Conservation (phyloP, 192 early-diverging fungal species). For the Spizellomyces punctatus region DNA sequence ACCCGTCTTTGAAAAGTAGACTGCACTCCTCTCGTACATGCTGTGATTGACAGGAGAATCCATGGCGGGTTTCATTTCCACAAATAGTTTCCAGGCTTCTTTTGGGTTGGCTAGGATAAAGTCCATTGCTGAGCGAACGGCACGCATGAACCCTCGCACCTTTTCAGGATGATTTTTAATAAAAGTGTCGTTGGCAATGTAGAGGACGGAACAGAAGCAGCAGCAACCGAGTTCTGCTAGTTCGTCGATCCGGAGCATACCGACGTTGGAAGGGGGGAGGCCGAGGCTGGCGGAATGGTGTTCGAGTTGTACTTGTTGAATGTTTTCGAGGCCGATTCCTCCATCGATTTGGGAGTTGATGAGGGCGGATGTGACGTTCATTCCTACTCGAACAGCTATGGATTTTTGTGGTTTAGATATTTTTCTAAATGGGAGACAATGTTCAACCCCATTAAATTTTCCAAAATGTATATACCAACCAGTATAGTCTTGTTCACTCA, state of each 20-base stretch:
- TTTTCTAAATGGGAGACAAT: not conserved
- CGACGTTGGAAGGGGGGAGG: constrained; percentile 49
- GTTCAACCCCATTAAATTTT: not conserved
- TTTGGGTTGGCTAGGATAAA: constrained; percentile 56
- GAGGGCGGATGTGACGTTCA: constrained; percentile 67
- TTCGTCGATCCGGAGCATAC: constrained; percentile 69
- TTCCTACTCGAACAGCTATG: constrained; percentile 63
- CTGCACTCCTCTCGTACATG: constrained; percentile 64
- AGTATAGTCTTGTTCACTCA: constrained; percentile 42
- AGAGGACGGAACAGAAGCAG: constrained; percentile 59
- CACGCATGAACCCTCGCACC: constrained; percentile 56
- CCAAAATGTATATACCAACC: not conserved
- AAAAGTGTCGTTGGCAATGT: constrained; percentile 65
- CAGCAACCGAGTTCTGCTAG: constrained; percentile 65
- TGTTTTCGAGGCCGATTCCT: constrained; percentile 67
- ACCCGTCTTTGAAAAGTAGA: constrained; percentile 56
- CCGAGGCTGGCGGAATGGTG: constrained; percentile 58
- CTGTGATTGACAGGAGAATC: constrained; percentile 52
- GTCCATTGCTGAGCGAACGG: constrained; percentile 53
- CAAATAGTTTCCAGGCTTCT: constrained; percentile 52
- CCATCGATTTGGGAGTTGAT: constrained; percentile 61
- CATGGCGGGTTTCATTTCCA: constrained; percentile 65
- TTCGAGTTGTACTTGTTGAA: constrained; percentile 64
- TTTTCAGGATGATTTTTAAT: constrained; percentile 59
- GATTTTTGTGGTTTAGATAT: constrained; percentile 5